Conservation (phyloP, 495 filamentous ascomycete species). For the Jackrogersella multiformis region DNA sequence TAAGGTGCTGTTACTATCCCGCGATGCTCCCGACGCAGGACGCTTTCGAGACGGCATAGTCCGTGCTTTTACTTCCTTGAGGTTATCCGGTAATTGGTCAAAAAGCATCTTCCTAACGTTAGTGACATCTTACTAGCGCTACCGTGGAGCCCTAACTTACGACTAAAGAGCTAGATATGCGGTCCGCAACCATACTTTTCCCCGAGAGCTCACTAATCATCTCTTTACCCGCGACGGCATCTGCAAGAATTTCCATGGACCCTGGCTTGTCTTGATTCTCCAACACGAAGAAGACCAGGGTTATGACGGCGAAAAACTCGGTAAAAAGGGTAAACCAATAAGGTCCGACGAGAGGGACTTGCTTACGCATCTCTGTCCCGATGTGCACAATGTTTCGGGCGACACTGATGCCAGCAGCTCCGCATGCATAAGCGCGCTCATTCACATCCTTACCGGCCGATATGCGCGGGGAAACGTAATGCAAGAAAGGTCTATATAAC, state of each 20-base stretch:
- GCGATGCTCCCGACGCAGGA: conserved; percentile 60
- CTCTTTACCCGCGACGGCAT: conserved; percentile 83
- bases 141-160: conserved; percentile 53
- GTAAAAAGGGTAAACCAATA: conserved; percentile 99
- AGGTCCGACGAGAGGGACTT: conserved; percentile 82
- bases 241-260: conserved; percentile 79
- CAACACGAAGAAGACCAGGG: conserved; percentile 86
- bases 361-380: conserved; percentile 85
- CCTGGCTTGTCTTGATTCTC: conserved; percentile 86
- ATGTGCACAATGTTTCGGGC: conserved; percentile 96
- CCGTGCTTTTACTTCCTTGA: conserved; percentile 59
- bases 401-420: conserved; percentile 89
- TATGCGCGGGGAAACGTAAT: conserved; percentile 83
- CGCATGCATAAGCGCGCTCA: conserved; percentile 88
- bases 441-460: conserved; percentile 74
- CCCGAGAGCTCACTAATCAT: conserved; percentile 80
- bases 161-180: conserved; percentile 78
- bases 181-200: conserved; percentile 87
- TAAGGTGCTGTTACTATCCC: conserved; percentile 42
- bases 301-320: conserved; percentile 92
- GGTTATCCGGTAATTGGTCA: conserved; percentile 76
- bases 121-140: conserved; percentile 7
- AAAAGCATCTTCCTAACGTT: conserved; percentile 68
- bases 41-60: conserved; percentile 64
- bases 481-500: conserved; percentile 93